These are phyloP conservation scores for Asterophora lycoperdoides DNA, from an alignment of 768 basidiomycete genomes.

Conservation along the genomic window DNA sequence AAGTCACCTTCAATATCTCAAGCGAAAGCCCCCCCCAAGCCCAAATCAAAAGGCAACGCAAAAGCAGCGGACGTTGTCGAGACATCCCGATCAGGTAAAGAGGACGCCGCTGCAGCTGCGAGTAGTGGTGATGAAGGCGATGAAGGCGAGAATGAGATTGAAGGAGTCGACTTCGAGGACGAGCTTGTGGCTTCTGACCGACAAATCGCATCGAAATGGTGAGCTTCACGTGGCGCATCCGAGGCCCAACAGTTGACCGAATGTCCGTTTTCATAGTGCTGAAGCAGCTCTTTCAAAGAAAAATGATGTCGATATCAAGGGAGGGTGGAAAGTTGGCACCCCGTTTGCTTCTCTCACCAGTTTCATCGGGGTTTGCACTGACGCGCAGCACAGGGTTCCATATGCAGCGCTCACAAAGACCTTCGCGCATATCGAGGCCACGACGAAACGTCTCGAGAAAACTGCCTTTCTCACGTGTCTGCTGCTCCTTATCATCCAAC, in stretches of 20 bases:
- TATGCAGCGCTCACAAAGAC: slow-evolving; percentile 90
- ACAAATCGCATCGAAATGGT: slow-evolving; percentile 63
- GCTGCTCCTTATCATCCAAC: slow-evolving; percentile 82
- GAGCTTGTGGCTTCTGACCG: slow-evolving; percentile 28
- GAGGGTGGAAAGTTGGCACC: slow-evolving; percentile 80
- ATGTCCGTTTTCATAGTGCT: slow-evolving; percentile 42
- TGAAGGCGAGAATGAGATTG: slow-evolving; percentile 33
- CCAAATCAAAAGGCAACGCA: slow-evolving; percentile 22
- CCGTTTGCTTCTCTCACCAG: slow-evolving; percentile 52
- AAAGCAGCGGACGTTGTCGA: slow-evolving; percentile 24
- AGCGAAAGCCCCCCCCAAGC: slow-evolving; percentile 8
- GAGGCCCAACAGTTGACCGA: neutral
- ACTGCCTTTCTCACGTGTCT: slow-evolving; percentile 84
- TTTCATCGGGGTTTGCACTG: neutral
- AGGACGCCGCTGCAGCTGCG: slow-evolving; percentile 14
- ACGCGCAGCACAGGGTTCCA: slow-evolving; percentile 59
- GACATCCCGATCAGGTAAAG: slow-evolving; percentile 26
- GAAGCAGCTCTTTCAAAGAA: slow-evolving; percentile 58
- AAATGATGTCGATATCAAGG: slow-evolving; percentile 69
- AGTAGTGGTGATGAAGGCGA: slow-evolving; percentile 26
- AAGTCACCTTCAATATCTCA: slow-evolving; percentile 6
- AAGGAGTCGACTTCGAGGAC: slow-evolving; percentile 27
- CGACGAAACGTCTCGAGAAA: slow-evolving; percentile 94
- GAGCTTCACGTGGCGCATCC: slow-evolving; percentile 10
- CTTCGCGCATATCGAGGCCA: slow-evolving; percentile 86